A percentile compares a stretch with the other conserved stretches of the same genome.
Conservation (phyloP, 2,329 filamentous ascomycete genomes). For the Phaeophleospora eucalypticola region DNA sequence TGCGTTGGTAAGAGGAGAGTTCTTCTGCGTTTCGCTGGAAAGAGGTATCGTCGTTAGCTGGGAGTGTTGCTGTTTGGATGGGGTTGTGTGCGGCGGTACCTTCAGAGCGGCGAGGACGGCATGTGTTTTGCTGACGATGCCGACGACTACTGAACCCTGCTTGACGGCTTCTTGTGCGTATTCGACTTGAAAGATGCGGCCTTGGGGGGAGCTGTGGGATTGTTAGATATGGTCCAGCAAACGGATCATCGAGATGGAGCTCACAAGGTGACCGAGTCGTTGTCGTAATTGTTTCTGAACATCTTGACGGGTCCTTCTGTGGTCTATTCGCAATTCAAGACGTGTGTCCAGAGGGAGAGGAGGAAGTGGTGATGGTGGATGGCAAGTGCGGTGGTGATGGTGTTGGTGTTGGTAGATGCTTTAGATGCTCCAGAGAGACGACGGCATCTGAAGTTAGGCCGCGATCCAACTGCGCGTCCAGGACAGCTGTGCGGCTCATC, state of each 20-base stretch:
- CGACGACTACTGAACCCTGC: slow-evolving; percentile 96
- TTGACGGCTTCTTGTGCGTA: slow-evolving; percentile 98
- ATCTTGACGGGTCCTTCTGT: slow-evolving; percentile 45
- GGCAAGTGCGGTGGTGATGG: too few species aligned
- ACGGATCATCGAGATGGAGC: slow-evolving; percentile 39
- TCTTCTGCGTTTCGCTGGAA: slow-evolving; percentile 99
- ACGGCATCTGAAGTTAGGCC: too few species aligned
- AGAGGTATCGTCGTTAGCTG: slow-evolving; percentile 10
- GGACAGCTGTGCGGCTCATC: too few species aligned
- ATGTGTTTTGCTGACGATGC: slow-evolving; percentile 96
- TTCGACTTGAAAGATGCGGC: slow-evolving; percentile 98
- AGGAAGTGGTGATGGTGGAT: slow-evolving; percentile 1
- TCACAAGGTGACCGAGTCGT: slow-evolving; percentile 99
- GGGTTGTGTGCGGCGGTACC: slow-evolving; percentile 50
- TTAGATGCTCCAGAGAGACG: too few species aligned
- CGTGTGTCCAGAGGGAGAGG: slow-evolving; percentile 2
- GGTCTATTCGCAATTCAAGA: too few species aligned
- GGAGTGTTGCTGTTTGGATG: background rate
- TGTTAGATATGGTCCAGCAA: slow-evolving; percentile 8
- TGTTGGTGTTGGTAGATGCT: too few species aligned
- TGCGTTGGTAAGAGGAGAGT: slow-evolving; percentile 99
- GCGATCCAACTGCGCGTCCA: too few species aligned
- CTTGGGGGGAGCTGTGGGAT: slow-evolving; percentile 82
- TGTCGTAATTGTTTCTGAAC: slow-evolving; percentile 99
- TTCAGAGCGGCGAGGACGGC: slow-evolving; percentile 94